Conservation (phyloP, 345 rosid species). For the Gossypium mustelinum region DNA sequence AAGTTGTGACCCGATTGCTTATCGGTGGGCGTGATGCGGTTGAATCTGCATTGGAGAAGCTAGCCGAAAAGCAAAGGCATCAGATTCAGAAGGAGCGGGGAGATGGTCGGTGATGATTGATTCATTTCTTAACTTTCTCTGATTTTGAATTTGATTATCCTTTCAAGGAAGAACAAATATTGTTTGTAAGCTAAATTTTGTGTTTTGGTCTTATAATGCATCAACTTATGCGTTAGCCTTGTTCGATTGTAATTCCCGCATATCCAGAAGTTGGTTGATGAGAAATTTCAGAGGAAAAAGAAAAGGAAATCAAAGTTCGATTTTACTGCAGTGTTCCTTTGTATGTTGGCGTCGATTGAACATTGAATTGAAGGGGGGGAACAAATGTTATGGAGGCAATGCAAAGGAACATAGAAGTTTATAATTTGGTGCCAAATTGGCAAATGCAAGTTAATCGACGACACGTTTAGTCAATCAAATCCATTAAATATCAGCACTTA, state of each 20-base stretch:
- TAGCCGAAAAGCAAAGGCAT: constrained; percentile 68
- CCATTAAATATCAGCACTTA: too few relatives aligned
- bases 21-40: constrained; percentile 84
- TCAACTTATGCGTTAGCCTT: not conserved
- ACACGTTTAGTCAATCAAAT: too few relatives aligned
- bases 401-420: not conserved
- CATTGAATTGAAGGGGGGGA: too few relatives aligned
- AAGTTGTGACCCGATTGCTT: constrained; percentile 60
- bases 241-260: not conserved
- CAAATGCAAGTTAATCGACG: too few relatives aligned
- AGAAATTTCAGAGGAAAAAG: not conserved
- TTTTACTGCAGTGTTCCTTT: too few relatives aligned
- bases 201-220: not conserved
- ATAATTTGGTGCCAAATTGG: not conserved
- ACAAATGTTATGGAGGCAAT: too few relatives aligned
- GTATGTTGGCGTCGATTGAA: too few relatives aligned
- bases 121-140: not conserved
- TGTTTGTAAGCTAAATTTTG: not conserved
- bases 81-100: constrained; percentile 50
- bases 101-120: constrained; percentile 23
- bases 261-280: not conserved
- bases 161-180: not conserved
- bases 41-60: constrained; percentile 62
- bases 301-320: not conserved
- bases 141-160: not conserved